Evolutionary conservation across 2,329 filamentous ascomycete species (phyloP).

Genomic region (Diaporthe nobilis): DNA sequence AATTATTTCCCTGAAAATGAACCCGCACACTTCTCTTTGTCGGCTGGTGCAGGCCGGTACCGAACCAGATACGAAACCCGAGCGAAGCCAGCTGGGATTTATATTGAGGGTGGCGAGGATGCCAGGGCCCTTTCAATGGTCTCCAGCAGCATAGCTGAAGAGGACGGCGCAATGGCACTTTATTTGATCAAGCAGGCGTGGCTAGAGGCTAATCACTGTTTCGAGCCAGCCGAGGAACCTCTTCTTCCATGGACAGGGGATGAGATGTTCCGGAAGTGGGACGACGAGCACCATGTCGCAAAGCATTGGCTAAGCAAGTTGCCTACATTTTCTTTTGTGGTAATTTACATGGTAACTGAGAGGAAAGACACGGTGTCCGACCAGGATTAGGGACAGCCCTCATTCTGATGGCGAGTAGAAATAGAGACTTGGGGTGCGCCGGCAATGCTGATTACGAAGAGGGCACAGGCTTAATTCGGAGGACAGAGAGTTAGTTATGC

Average conservation of each 20-base stretch:
- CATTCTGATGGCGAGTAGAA: not conserved
- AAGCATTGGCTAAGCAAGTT: not conserved
- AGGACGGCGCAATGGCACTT: not conserved
- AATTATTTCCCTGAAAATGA: not conserved
- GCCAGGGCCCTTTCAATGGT: not conserved
- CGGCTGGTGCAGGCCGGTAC: not conserved
- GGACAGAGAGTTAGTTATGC: not conserved
- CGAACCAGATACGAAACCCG: not conserved
- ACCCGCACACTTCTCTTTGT: fast-evolving
- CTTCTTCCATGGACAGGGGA: not conserved
- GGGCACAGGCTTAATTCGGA: not conserved
- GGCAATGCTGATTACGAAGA: not conserved
- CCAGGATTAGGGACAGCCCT: not conserved
- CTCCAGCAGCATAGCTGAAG: not conserved
- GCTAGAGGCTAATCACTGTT: not conserved
- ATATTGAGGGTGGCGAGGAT: not conserved
- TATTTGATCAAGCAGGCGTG: not conserved
- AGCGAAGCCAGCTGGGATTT: too few relatives aligned
- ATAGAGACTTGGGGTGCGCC: not conserved
- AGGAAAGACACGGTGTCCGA: not conserved
- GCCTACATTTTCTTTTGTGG: not conserved
- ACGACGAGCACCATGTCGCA: not conserved
- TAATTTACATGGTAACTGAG: not conserved
- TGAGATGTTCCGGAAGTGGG: not conserved
- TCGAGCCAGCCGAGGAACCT: not conserved